Percentiles rank a stretch among this genome's conserved stretches.
Evolutionary conservation across 371 early-diverging fungal species (phyloP).

Genomic region (Mortierella sp.): DNA sequence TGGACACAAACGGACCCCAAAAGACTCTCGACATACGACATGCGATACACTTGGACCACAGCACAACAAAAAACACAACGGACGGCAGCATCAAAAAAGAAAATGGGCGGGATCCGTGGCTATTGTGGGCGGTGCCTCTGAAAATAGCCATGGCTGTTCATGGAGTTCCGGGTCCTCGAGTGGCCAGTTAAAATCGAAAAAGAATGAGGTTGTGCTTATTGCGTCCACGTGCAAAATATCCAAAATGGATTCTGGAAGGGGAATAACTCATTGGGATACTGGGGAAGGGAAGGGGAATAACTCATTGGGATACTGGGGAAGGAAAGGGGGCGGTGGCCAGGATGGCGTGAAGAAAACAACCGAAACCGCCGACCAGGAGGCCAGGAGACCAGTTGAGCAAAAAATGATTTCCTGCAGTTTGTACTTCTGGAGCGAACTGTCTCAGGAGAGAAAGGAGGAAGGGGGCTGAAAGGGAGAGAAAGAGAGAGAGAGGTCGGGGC

Average conservation of each 20-base stretch:
- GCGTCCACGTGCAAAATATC: not conserved
- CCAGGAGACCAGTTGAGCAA: not conserved
- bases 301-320: not conserved
- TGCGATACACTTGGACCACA: not conserved
- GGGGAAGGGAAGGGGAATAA: not conserved
- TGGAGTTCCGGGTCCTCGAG: not conserved
- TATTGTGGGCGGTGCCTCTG: not conserved
- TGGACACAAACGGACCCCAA: not conserved
- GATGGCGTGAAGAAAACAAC: not conserved
- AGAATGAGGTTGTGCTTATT: not conserved
- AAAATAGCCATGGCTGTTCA: not conserved
- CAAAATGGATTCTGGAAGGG: not conserved
- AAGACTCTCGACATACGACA: not conserved
- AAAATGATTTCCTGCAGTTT: not conserved
- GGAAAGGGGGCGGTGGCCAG: not conserved
- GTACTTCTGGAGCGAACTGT: not conserved
- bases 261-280: not conserved
- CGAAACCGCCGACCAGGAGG: not conserved
- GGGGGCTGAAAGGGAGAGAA: not conserved
- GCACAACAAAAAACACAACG: not conserved
- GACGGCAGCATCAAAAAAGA: not conserved
- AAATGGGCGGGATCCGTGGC: not conserved
- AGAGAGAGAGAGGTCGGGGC: not conserved
- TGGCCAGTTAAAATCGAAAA: not conserved
- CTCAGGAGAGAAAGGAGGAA: not conserved